Conservation (phyloP, 2,329 filamentous ascomycete genomes). For the Pseudocercospora pini-densiflorae region DNA sequence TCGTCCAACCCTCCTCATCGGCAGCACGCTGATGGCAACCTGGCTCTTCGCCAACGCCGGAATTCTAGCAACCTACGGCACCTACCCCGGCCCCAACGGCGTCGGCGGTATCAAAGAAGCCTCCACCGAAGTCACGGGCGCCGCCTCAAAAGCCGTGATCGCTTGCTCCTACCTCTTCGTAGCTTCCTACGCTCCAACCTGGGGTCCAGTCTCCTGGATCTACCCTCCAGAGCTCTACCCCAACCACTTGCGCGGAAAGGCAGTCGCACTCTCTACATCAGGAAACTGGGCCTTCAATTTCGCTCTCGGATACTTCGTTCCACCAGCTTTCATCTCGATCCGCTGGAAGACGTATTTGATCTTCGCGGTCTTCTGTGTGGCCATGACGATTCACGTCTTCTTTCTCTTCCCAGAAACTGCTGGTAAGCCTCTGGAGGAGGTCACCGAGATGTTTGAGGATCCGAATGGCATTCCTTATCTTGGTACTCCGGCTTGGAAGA, state of each 20-base stretch:
- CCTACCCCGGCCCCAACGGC: constrained; percentile 41
- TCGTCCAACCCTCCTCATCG: constrained; percentile 68
- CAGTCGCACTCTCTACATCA: constrained; percentile 62
- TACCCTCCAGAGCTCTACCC: constrained; percentile 70
- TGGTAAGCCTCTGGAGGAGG: constrained; percentile 77
- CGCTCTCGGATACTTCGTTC: constrained; percentile 63
- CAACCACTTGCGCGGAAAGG: constrained; percentile 63
- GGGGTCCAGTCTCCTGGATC: constrained; percentile 66
- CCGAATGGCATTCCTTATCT: constrained; percentile 45
- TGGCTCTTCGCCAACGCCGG: constrained; percentile 67
- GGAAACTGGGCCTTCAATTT: constrained; percentile 63
- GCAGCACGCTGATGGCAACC: constrained; percentile 66
- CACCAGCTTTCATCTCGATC: constrained; percentile 63
- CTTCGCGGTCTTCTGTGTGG: constrained; percentile 71
- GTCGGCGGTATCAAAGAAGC: constrained; percentile 46
- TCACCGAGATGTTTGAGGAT: constrained; percentile 70
- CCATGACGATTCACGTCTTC: constrained; percentile 65
- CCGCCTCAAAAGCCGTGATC: constrained; percentile 51
- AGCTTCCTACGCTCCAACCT: constrained; percentile 61
- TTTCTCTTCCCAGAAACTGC: constrained; percentile 70
- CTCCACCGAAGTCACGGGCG: constrained; percentile 44
- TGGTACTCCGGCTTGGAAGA: constrained; percentile 62
- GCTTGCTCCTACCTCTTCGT: constrained; percentile 75
- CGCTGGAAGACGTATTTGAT: constrained; percentile 67
- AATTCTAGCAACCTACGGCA: constrained; percentile 65